Evolutionary conservation across 306 rosid genomes (phyloP).

Genomic region (Prunus dulcis): DNA sequence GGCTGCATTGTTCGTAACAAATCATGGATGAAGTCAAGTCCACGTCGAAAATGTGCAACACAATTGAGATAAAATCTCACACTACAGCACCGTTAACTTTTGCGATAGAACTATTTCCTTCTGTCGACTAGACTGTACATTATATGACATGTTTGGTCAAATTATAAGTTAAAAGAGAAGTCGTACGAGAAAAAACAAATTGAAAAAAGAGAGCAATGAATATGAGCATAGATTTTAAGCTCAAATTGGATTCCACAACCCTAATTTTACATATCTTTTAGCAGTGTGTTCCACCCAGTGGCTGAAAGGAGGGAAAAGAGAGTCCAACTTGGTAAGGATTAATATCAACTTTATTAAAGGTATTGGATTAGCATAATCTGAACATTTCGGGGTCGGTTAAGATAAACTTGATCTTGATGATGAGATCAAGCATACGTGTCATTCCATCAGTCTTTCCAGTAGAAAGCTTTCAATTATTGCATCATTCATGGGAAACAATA

Average conservation of each 20-base stretch:
- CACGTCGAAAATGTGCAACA: no score
- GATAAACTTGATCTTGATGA: conserved; percentile 33
- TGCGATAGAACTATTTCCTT: no score
- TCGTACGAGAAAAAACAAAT: no score
- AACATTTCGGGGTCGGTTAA: conserved; percentile 19
- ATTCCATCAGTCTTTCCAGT: conserved; percentile 24
- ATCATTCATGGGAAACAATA: conserved; percentile 14
- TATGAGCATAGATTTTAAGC: no score
- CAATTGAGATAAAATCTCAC: no score
- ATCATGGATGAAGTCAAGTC: no score
- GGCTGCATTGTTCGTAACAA: no score
- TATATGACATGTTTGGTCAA: no score
- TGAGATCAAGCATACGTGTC: conserved; percentile 29
- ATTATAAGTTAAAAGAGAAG: no score
- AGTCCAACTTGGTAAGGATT: background rate
- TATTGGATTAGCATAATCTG: conserved; percentile 37
- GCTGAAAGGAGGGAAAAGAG: background rate
- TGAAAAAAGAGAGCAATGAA: no score
- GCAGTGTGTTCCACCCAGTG: background rate
- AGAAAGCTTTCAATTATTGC: conserved; percentile 37
- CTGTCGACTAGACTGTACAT: no score
- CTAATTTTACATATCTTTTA: background rate
- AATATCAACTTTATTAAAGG: conserved; percentile 36
- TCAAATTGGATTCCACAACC: background rate
- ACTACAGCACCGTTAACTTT: no score